These are phyloP conservation scores for Rhodotorula sphaerocarpa DNA, from an alignment of 768 basidiomycete species.

Conservation along the genomic window DNA sequence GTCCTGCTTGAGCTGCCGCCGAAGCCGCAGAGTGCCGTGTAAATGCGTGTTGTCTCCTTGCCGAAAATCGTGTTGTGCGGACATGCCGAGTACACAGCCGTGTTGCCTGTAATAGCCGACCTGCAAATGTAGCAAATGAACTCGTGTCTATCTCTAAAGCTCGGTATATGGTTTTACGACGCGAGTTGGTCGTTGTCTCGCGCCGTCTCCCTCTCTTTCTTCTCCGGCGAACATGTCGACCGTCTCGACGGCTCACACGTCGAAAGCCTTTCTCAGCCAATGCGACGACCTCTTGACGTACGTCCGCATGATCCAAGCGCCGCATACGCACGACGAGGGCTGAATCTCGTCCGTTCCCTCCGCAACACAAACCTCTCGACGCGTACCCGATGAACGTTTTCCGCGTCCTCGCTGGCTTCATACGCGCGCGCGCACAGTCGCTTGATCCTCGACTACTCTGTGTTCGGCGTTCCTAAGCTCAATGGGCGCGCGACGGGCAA, in stretches of 20 bases:
- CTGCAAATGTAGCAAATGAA: too few relatives aligned
- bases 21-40: too few relatives aligned
- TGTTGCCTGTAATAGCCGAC: background rate
- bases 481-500: slow-evolving; percentile 21
- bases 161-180: too few relatives aligned
- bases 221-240: background rate
- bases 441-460: slow-evolving; percentile 13
- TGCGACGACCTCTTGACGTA: slow-evolving; percentile 28
- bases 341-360: background rate
- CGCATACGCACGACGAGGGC: too few relatives aligned
- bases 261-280: slow-evolving; percentile 11
- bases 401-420: too few relatives aligned
- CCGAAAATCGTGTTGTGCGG: too few relatives aligned
- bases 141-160: too few relatives aligned
- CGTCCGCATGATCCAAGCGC: background rate
- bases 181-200: background rate
- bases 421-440: slow-evolving; percentile 4
- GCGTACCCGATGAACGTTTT: too few relatives aligned
- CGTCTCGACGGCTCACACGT: slow-evolving; percentile 12
- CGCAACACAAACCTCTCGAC: background rate
- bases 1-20: too few relatives aligned
- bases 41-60: too few relatives aligned
- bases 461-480: slow-evolving; percentile 9
- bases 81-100: background rate
- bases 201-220: background rate